Percentiles rank a stretch among this genome's conserved stretches.
Evolutionary conservation across 257 asterid species (phyloP).

Genomic region (Plantago major): DNA sequence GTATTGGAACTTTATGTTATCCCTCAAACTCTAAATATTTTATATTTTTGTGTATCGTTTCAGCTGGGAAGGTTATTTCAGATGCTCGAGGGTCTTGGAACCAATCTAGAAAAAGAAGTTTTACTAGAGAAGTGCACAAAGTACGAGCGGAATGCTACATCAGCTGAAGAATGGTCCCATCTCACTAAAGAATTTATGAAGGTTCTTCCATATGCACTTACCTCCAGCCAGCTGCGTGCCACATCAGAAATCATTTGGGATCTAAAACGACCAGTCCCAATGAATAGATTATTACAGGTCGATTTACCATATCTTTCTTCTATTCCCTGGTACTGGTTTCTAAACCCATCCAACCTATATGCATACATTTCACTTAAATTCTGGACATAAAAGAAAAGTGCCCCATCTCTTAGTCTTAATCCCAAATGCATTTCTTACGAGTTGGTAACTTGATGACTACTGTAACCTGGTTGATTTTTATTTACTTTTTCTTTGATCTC

Average conservation of each 20-base stretch:
- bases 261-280: conserved; percentile 83
- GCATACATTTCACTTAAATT: too few relatives aligned
- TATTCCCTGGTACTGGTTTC: too few relatives aligned
- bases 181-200: conserved; percentile 55
- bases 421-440: too few relatives aligned
- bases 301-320: conserved; percentile 9
- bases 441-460: too few relatives aligned
- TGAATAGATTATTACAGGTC: conserved; percentile 95
- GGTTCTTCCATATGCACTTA: conserved; percentile 82
- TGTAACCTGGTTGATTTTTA: too few relatives aligned
- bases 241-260: conserved; percentile 93
- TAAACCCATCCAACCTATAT: too few relatives aligned
- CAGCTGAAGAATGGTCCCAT: conserved; percentile 70
- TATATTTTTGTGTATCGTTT: conserved; percentile 5
- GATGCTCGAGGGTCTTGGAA: conserved; percentile 89
- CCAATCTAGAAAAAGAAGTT: conserved; percentile 67
- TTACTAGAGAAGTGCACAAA: conserved; percentile 64
- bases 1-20: not conserved
- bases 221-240: conserved; percentile 79
- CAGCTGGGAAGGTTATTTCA: conserved; percentile 86
- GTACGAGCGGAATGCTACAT: conserved; percentile 47
- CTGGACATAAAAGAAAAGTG: too few relatives aligned
- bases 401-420: too few relatives aligned
- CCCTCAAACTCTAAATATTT: not conserved
- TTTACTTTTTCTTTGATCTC: too few relatives aligned